These are phyloP conservation scores for Fusarium caatingaense DNA, from an alignment of 2,329 filamentous ascomycete genomes.

Conservation along the genomic window DNA sequence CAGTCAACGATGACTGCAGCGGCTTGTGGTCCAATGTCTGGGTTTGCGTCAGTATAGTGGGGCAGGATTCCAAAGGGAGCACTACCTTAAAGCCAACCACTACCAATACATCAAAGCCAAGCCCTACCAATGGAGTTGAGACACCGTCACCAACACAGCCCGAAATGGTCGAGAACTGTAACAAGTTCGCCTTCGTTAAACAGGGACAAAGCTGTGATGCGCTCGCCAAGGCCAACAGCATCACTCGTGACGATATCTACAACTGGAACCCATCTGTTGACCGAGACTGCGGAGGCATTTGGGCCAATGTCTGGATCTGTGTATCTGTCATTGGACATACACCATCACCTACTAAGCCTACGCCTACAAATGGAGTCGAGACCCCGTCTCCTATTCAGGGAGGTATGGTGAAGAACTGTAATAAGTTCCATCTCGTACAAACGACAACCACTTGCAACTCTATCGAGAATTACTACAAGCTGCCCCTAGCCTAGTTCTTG, in stretches of 20 bases:
- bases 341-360: background rate
- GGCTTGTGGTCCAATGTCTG: conserved; percentile 1
- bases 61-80: background rate
- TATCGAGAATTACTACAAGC: background rate
- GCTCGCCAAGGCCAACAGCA: background rate
- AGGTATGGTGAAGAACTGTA: background rate
- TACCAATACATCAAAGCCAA: background rate
- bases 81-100: background rate
- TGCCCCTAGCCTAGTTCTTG: background rate
- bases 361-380: background rate
- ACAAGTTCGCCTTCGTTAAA: background rate
- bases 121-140: background rate
- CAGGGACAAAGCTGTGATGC: background rate
- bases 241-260: background rate
- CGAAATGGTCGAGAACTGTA: background rate
- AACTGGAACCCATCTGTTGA: background rate
- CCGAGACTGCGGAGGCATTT: background rate
- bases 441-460: background rate
- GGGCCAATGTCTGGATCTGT: background rate
- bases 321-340: no score
- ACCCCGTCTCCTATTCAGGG: background rate
- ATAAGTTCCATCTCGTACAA: conserved; percentile 1
- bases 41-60: background rate
- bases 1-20: background rate
- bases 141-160: background rate